phyloP scores from a whole-genome alignment of 768 basidiomycete genomes.

The Psilocybe cyanescens region DNA sequence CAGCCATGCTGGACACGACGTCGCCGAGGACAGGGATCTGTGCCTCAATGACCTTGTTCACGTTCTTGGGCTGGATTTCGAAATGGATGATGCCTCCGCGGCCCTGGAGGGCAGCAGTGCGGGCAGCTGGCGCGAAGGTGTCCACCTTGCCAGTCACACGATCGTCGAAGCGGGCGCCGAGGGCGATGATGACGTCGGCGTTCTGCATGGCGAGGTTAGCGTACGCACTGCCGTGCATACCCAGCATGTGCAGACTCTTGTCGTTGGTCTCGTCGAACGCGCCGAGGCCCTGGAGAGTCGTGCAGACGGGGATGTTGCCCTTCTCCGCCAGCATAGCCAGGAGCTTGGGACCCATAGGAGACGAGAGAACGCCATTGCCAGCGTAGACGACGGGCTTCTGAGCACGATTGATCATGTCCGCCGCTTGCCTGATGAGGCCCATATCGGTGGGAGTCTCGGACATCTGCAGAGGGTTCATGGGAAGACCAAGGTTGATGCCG shows the following conservation, averaged over 20 bases:
- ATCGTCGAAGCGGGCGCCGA: constrained; percentile 97
- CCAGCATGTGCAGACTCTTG: constrained; percentile 93
- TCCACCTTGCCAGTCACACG: constrained; percentile 93
- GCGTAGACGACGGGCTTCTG: constrained; percentile 92
- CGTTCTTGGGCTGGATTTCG: constrained; percentile 97
- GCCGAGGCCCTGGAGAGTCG: constrained; percentile 94
- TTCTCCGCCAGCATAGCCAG: constrained; percentile 76
- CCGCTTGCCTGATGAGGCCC: constrained; percentile 78
- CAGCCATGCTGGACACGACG: constrained; percentile 80
- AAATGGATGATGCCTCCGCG: constrained; percentile 99
- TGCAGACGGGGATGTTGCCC: constrained; percentile 97
- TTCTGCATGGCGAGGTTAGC: constrained; percentile 98
- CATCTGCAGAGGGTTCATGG: constrained; percentile 70
- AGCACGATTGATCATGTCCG: constrained; percentile 89
- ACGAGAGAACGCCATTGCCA: constrained; percentile 87
- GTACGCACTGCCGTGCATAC: constrained; percentile 98
- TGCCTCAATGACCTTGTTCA: constrained; percentile 98
- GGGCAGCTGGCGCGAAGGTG: constrained; percentile 89
- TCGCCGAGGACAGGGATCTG: constrained; percentile 94
- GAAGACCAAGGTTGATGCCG: constrained; percentile 73
- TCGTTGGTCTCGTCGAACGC: constrained; percentile 92
- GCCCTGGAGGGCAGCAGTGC: constrained; percentile 81
- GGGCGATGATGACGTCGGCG: constrained; percentile 96
- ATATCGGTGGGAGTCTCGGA: constrained; percentile 63
- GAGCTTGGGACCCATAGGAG: constrained; percentile 79